These are phyloP conservation scores for Russula griseocarnosa DNA, from an alignment of 768 basidiomycete species.

Conservation along the genomic window DNA sequence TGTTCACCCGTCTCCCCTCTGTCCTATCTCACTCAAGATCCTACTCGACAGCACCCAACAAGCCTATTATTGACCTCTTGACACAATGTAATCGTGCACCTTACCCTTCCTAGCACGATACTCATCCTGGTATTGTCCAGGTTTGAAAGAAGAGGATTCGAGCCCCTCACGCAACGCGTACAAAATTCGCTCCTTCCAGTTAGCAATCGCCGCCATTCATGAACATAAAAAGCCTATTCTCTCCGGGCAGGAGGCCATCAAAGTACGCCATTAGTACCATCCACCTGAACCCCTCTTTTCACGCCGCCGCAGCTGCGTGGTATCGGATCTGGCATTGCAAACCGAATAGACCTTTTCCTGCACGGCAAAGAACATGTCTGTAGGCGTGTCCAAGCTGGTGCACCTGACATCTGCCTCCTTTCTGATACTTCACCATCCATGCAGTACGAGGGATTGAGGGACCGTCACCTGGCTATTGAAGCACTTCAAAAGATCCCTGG, in stretches of 20 bases:
- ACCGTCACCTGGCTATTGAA: constrained; percentile 31
- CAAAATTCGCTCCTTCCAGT: constrained; percentile 29
- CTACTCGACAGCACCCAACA: constrained; percentile 32
- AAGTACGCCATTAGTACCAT: constrained; percentile 10
- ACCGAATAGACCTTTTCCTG: constrained; percentile 27
- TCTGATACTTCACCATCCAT: constrained; percentile 10
- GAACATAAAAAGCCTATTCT: constrained; percentile 15
- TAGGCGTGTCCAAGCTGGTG: constrained; percentile 12
- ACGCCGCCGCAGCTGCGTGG: constrained; percentile 21
- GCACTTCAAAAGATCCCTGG: constrained; percentile 41
- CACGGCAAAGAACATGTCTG: constrained; percentile 27
- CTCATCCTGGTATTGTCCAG: constrained; percentile 11
- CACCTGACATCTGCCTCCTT: not conserved
- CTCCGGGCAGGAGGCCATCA: constrained; percentile 25
- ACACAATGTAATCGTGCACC: constrained; percentile 39
- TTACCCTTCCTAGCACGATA: not conserved
- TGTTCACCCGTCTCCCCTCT: constrained; percentile 15
- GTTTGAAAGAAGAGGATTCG: constrained; percentile 23
- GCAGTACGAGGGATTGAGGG: constrained; percentile 28
- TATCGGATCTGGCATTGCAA: constrained; percentile 27
- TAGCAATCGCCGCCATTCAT: constrained; percentile 21
- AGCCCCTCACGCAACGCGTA: constrained; percentile 26
- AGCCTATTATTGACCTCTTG: constrained; percentile 41
- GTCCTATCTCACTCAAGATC: not conserved
- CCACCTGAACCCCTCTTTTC: not conserved